Base-by-base conservation (phyloP, 441 rosid species). In the Syzygium malaccense region DNA sequence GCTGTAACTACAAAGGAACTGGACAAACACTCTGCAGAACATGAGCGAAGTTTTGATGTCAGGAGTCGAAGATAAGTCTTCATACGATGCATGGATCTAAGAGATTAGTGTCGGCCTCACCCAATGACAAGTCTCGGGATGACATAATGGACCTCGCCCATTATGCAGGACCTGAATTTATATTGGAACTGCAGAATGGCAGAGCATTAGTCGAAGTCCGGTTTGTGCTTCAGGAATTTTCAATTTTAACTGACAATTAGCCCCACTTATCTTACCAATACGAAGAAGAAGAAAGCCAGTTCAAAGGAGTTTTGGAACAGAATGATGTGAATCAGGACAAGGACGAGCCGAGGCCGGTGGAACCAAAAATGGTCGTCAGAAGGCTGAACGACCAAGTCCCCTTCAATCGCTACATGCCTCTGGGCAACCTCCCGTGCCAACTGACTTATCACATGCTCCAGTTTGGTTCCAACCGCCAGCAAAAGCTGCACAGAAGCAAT, bases 281-380 rank as follows among this genome's bases (percentile, higher is more conserved):
- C 93, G 93, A 95, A 97, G 92, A 96, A 95, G 92, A 97, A 92
- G 91, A 93, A 95, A 30, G 98, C 97, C 32, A 97, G 33, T 86
- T 97, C 98, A 54, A 97, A 97, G 10, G 99, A 94, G 90, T 97
- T 97, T 90, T 97, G 99, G 92, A 97, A 96, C 6, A 97, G 96
- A 86, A 95, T 92, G 92, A 95, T 91, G 87, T 97, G 99, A 89
- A 96, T 96, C 87, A 97, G 92, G 56, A 93, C 51, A 89, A 97
- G 92, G 88, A 96, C 89, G 9, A 97, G 90, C 86, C 87, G 91
- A 0, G 99, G 98, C 87, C 93, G 93, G 28, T 89, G 87, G 89
- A 97, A 95, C 99, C 99, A 97, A 90, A 97, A 97, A 19, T 95
- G 93, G 88, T 95, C 98, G 90, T 97, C 99, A 48, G 97, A 94